Conservation (phyloP, 2,329 filamentous ascomycete genomes). For the Colletotrichum spaethianum region DNA sequence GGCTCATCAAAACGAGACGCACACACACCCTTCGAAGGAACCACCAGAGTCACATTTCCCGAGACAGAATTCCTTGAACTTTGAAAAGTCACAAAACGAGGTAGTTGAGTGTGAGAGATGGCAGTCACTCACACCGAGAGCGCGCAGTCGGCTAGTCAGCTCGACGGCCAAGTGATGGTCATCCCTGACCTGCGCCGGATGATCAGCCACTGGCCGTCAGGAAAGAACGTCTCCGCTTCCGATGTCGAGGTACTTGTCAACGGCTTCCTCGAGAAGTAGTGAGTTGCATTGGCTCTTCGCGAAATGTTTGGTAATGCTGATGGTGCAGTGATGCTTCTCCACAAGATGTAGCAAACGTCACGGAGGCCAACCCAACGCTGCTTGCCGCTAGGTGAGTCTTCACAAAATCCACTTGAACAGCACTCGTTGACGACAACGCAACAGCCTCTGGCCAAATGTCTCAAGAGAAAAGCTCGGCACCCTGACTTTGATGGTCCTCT, state of each 20-base stretch:
- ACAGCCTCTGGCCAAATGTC: conserved; percentile 36
- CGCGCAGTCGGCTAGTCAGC: conserved; percentile 26
- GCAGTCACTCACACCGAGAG: conserved; percentile 21
- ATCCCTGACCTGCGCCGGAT: conserved; percentile 28
- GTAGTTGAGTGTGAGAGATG: conserved; percentile 19
- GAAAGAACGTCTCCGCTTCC: conserved; percentile 10
- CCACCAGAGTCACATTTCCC: not conserved
- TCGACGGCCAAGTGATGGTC: conserved; percentile 31
- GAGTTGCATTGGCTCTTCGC: not conserved
- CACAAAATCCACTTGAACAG: not conserved
- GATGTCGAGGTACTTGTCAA: conserved; percentile 20
- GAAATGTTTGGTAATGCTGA: not conserved
- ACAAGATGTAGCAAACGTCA: conserved; percentile 19
- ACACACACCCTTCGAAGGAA: conserved; percentile 5
- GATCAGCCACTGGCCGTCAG: conserved; percentile 36
- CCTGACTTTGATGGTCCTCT: conserved; percentile 33
- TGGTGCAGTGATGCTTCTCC: not conserved
- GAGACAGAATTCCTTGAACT: not conserved
- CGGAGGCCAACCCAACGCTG: conserved; percentile 33
- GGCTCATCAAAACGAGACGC: conserved; percentile 24
- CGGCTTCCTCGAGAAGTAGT: conserved; percentile 12
- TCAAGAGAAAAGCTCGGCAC: conserved; percentile 15
- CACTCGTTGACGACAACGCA: conserved; percentile 4
- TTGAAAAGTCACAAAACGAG: not conserved
- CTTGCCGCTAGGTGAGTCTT: conserved; percentile 32